These are phyloP conservation scores for Pythium plurisporium DNA, from an alignment of 352 stramenopile genomes.

Conservation along the genomic window DNA sequence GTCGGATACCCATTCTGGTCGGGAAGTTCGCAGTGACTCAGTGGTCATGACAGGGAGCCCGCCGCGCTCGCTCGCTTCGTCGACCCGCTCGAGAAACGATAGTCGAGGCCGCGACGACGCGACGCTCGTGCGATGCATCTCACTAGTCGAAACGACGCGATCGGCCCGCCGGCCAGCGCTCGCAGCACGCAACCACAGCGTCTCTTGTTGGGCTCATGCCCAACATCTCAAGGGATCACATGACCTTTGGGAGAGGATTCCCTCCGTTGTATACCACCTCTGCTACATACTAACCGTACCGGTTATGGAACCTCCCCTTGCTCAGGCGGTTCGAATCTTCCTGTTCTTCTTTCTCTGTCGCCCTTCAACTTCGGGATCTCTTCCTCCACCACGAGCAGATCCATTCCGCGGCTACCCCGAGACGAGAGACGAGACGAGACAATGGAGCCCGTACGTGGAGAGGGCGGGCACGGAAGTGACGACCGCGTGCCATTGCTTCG, in stretches of 20 bases:
- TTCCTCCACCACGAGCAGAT: too few relatives aligned
- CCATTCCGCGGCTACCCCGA: too few relatives aligned
- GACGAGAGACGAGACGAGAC: neutral
- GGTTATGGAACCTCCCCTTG: neutral
- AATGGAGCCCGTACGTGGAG: neutral
- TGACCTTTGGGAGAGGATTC: neutral
- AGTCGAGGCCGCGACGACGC: neutral
- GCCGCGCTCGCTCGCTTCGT: neutral
- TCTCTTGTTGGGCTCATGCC: too few relatives aligned
- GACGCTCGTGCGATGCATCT: neutral
- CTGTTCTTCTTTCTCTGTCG: neutral
- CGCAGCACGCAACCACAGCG: neutral
- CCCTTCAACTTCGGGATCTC: constrained; percentile 15
- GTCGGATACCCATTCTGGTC: too few relatives aligned
- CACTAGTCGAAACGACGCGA: neutral
- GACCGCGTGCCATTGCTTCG: constrained; percentile 2
- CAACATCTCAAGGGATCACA: neutral
- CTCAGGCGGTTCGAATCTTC: constrained; percentile 18
- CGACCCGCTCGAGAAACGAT: neutral
- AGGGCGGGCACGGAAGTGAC: neutral
- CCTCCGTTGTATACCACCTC: neutral
- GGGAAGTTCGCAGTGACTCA: too few relatives aligned
- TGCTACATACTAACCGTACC: constrained; percentile 1
- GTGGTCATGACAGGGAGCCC: neutral
- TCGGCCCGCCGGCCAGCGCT: neutral